Percentiles rank a stretch among this genome's conserved stretches.
phyloP scores from a whole-genome alignment of 2,329 filamentous ascomycete genomes.

The Trichophyton simii region DNA sequence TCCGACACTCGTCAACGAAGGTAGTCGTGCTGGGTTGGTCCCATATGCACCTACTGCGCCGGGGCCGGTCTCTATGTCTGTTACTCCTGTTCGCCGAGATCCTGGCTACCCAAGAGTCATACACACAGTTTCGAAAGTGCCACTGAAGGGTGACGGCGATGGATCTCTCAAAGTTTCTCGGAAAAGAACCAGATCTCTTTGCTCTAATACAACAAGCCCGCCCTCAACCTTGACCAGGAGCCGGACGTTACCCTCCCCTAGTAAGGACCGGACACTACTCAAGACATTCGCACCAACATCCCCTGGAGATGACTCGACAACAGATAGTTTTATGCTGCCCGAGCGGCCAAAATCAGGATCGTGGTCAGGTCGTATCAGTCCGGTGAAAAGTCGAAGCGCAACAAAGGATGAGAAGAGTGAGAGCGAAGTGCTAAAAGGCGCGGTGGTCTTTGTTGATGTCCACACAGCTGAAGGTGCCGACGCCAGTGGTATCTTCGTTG shows the following conservation, averaged over 20 bases:
- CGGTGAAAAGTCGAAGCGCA: slow-evolving; percentile 20
- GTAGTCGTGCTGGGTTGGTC: slow-evolving; percentile 18
- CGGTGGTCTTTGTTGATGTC: slow-evolving; percentile 71
- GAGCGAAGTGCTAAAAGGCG: slow-evolving; percentile 48
- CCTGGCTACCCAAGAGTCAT: slow-evolving; percentile 43
- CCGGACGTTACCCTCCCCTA: slow-evolving; percentile 19
- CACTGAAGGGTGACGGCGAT: slow-evolving; percentile 53
- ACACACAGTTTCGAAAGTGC: slow-evolving; percentile 65
- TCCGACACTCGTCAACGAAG: slow-evolving; percentile 14
- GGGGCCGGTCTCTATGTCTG: slow-evolving; percentile 25
- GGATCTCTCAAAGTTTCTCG: slow-evolving; percentile 35
- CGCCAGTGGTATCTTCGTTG: slow-evolving; percentile 67
- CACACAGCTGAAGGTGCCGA: slow-evolving; percentile 70
- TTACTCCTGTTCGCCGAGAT: slow-evolving; percentile 43
- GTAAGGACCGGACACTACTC: slow-evolving; percentile 8
- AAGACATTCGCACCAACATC: slow-evolving; percentile 6
- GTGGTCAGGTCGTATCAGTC: slow-evolving; percentile 11
- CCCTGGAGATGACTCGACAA: neutral
- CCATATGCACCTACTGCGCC: slow-evolving; percentile 9
- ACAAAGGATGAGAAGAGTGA: slow-evolving; percentile 14
- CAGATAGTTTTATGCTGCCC: slow-evolving; percentile 2
- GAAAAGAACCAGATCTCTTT: slow-evolving; percentile 42
- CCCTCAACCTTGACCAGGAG: slow-evolving; percentile 21
- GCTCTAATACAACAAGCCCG: slow-evolving; percentile 30
- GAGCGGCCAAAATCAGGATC: slow-evolving; percentile 10